These are phyloP conservation scores for Cyathus striatus DNA, from an alignment of 768 basidiomycete species.

Conservation along the genomic window DNA sequence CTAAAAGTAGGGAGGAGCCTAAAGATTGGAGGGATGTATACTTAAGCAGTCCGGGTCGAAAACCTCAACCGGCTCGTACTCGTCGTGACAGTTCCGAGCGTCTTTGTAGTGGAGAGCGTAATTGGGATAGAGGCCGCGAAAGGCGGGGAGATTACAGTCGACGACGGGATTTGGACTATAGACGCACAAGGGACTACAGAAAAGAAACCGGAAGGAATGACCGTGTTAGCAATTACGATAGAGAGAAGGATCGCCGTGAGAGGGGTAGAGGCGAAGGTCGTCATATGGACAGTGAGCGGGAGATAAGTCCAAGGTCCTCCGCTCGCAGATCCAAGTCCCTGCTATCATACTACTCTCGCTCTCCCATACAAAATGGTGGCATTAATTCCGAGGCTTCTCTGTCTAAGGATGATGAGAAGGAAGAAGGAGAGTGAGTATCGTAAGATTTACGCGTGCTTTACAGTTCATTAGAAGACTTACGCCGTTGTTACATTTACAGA, in stretches of 20 bases:
- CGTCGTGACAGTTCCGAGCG: constrained; percentile 30
- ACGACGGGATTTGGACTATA: background rate
- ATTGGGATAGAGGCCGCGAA: constrained; percentile 22
- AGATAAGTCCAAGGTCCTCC: too few species aligned
- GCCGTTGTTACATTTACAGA: constrained; percentile 32
- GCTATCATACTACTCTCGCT: constrained; percentile 10
- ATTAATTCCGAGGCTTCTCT: constrained; percentile 12
- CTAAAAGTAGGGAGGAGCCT: constrained; percentile 48
- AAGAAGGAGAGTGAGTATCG: constrained; percentile 92
- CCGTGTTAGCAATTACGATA: too few species aligned
- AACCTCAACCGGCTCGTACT: constrained; percentile 17
- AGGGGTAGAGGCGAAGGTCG: constrained; percentile 14
- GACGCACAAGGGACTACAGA: constrained; percentile 7
- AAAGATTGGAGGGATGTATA: constrained; percentile 72
- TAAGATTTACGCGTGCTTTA: constrained; percentile 11
- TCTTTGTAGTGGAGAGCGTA: constrained; percentile 27
- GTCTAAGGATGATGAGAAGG: constrained; percentile 51
- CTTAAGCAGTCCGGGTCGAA: constrained; percentile 33
- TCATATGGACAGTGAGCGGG: constrained; percentile 22
- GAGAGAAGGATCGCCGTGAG: too few species aligned
- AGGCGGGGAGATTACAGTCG: constrained; percentile 12
- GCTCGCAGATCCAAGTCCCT: too few species aligned
- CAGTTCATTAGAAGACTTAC: background rate
- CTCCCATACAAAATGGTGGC: constrained; percentile 16
- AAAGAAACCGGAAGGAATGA: too few species aligned